phyloP scores from a whole-genome alignment of 1,284 basidiomycete genomes.

The Schizophyllum commune region DNA sequence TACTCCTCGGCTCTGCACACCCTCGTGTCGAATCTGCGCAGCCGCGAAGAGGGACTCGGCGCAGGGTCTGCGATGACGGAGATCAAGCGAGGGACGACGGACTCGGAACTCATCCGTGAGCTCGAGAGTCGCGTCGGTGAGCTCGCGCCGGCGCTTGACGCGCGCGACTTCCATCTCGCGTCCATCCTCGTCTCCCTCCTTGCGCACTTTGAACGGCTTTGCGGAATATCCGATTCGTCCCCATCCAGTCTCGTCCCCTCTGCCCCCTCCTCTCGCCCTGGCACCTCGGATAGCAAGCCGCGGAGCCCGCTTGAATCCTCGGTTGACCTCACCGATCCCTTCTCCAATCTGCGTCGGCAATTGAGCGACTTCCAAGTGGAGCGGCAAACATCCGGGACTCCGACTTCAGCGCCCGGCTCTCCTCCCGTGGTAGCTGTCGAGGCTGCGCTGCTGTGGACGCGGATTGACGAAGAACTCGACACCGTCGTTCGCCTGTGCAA shows the following conservation, averaged over 20 bases:
- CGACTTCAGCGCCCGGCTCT: slow-evolving; percentile 26
- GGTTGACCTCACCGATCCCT: slow-evolving; percentile 34
- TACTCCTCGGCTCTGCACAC: slow-evolving; percentile 51
- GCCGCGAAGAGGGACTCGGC: slow-evolving; percentile 28
- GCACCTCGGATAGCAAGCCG: not conserved
- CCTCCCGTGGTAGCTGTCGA: slow-evolving; percentile 54
- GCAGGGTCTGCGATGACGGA: slow-evolving; percentile 38
- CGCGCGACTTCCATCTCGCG: slow-evolving; percentile 51
- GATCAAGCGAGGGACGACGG: slow-evolving; percentile 29
- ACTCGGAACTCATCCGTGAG: slow-evolving; percentile 54
- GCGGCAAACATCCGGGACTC: slow-evolving; percentile 24
- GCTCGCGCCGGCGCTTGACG: slow-evolving; percentile 35
- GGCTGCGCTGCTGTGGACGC: slow-evolving; percentile 61
- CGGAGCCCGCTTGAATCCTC: slow-evolving; percentile 3
- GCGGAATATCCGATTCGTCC: slow-evolving; percentile 20
- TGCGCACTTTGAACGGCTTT: slow-evolving; percentile 52
- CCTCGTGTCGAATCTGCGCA: slow-evolving; percentile 56
- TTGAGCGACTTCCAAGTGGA: slow-evolving; percentile 60
- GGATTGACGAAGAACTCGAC: slow-evolving; percentile 69
- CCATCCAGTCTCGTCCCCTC: too few relatives aligned
- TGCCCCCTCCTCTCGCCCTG: slow-evolving; percentile 3
- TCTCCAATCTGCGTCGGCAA: slow-evolving; percentile 57
- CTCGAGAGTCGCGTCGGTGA: slow-evolving; percentile 46
- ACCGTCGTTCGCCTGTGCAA: slow-evolving; percentile 56
- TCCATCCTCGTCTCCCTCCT: slow-evolving; percentile 60